Evolutionary conservation across 1,284 basidiomycete species (phyloP), one percentile per base, ranked within the genome.

Genomic region (Porogramme epimiltina): DNA sequence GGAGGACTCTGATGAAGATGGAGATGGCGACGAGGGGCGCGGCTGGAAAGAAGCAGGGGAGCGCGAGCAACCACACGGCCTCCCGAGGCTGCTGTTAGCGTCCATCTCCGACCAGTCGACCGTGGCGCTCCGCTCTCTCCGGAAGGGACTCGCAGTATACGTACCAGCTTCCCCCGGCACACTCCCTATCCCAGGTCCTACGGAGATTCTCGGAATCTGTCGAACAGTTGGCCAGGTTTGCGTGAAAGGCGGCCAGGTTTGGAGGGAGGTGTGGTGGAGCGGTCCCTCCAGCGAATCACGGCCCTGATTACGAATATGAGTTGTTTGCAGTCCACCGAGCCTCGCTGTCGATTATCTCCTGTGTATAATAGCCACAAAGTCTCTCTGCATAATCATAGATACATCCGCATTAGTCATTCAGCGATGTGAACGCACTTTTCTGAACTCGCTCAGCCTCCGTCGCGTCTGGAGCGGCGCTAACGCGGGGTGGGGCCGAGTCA

Each of bases 81-180:
- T 61, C 13, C 52, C 54, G n/a, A 59, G 42, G 42, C 43, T 64
- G 45, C 46, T 64, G 11, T 55, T 64, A 23, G 49, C 60, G 9
- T 52, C 55, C 20, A 40, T 58, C 16, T 48, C 53, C 3, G 62
- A 62, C 41, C 58, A 54, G 19, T 59, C 60, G 10, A 38, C 55
- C 16, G 52, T 55, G 2, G 60, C 62, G 19, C n/a, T 61, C 20
- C 55, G 58, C n/a, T 58, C 61, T 18, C 56, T 62, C 15, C 59
- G 61, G 2, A 51, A 51, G 2, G 59, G 61, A 11, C 53, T 62
- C 16, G 52, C 60, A 8, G 55, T 58, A 15, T 48, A 43, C n/a
- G 40, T 47, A 6, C 33, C 49, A 3, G 22, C 28, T 6, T 25
- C 55, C 1, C 10, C 52, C 11, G 56, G 51, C 3, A 20, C 54